phyloP scores from a whole-genome alignment of 257 asterid genomes.

The Eucommia ulmoides region DNA sequence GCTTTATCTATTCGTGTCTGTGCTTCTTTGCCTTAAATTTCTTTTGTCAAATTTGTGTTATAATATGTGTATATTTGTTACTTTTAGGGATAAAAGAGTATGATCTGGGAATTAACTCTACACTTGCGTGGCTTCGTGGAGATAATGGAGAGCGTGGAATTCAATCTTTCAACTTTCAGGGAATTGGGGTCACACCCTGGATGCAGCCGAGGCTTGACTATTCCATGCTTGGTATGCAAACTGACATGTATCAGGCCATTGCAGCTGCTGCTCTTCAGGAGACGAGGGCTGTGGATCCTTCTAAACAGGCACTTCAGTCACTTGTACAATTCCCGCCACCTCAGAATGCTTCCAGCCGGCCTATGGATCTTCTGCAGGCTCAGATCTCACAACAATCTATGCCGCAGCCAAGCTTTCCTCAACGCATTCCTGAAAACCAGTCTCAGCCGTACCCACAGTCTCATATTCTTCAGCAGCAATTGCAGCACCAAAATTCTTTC shows the following conservation, averaged over 20 bases:
- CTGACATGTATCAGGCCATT: conserved; percentile 65
- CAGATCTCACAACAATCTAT: conserved; percentile 37
- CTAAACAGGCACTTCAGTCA: conserved; percentile 36
- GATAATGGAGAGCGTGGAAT: conserved; percentile 34
- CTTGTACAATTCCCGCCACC: conserved; percentile 50
- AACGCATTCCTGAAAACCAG: conserved; percentile 21
- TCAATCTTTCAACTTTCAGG: conserved; percentile 45
- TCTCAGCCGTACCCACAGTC: conserved; percentile 20
- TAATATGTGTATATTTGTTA: no score
- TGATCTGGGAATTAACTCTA: conserved; percentile 47
- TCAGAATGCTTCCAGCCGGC: conserved; percentile 16
- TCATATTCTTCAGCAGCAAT: conserved; percentile 37
- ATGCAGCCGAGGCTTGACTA: conserved; percentile 50
- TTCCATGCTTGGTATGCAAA: conserved; percentile 42
- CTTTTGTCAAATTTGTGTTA: no score
- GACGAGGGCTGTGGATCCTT: conserved; percentile 35
- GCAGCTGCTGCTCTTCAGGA: conserved; percentile 60
- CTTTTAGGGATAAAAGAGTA: conserved; percentile 43
- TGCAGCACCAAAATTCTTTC: conserved; percentile 40
- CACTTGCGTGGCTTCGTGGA: conserved; percentile 48
- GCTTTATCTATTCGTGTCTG: no score
- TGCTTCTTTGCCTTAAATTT: no score
- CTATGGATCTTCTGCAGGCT: conserved; percentile 19
- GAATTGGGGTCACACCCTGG: conserved; percentile 52
- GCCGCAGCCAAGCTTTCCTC: conserved; percentile 24